These are phyloP conservation scores for Schizophyllum amplum DNA, from an alignment of 1,284 basidiomycete genomes.

Conservation along the genomic window DNA sequence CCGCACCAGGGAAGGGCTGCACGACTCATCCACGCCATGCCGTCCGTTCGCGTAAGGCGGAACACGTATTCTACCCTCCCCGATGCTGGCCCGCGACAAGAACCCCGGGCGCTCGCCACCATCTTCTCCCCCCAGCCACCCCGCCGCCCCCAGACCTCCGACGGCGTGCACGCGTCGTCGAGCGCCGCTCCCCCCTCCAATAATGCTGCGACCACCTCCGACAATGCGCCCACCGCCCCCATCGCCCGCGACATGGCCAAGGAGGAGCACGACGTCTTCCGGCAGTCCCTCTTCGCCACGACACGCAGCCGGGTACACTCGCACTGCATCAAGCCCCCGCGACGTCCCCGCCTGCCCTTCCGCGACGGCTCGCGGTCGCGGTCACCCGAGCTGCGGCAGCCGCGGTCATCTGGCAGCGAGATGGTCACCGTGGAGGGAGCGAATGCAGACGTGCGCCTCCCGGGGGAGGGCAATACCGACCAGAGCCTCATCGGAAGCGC, in stretches of 20 bases:
- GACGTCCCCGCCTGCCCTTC: constrained; percentile 2
- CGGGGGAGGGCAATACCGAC: constrained; percentile 18
- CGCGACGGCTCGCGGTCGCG: not conserved
- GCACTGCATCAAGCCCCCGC: constrained; percentile 1
- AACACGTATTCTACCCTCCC: constrained; percentile 33
- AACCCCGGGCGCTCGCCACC: constrained; percentile 9
- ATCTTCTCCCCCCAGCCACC: constrained; percentile 6
- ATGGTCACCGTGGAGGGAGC: constrained; percentile 1
- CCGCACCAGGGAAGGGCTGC: constrained; percentile 4
- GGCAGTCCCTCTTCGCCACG: constrained; percentile 4
- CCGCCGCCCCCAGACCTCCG: not conserved
- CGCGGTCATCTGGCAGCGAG: not conserved
- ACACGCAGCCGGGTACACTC: constrained; percentile 9
- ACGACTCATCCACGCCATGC: constrained; percentile 27
- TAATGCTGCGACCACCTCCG: no score
- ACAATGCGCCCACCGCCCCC: not conserved
- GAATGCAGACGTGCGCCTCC: constrained; percentile 21
- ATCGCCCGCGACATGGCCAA: not conserved
- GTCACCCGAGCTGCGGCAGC: constrained; percentile 7
- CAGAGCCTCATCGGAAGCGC: constrained; percentile 37
- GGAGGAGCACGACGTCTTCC: not conserved
- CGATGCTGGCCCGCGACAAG: constrained; percentile 14
- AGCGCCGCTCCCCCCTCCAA: no score
- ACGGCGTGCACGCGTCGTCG: not conserved
- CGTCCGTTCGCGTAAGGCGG: constrained; percentile 47